A percentile compares a stretch with the other conserved stretches of the same genome.
Conservation (phyloP, 768 basidiomycete genomes). For the Leccinum rimulosum region DNA sequence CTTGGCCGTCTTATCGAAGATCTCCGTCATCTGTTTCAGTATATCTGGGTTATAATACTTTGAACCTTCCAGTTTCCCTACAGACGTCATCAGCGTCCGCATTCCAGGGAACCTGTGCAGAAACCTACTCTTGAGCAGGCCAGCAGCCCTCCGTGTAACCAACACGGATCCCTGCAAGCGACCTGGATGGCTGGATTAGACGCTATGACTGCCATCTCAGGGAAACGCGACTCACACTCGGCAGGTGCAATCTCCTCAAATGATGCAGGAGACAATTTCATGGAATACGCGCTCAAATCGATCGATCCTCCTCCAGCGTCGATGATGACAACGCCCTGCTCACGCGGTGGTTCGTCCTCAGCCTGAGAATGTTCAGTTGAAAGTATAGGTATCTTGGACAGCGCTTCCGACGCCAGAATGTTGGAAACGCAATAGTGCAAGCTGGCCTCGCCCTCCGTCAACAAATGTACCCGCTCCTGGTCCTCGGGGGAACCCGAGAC, state of each 20-base stretch:
- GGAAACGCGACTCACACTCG: slow-evolving; percentile 28
- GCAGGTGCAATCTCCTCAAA: slow-evolving; percentile 39
- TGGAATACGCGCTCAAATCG: slow-evolving; percentile 42
- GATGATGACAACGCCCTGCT: slow-evolving; percentile 41
- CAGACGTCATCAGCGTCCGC: not conserved
- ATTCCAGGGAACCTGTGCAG: not conserved
- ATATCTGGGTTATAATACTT: slow-evolving; percentile 32
- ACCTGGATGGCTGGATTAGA: slow-evolving; percentile 26
- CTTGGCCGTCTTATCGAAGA: slow-evolving; percentile 41
- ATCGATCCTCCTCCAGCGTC: slow-evolving; percentile 51
- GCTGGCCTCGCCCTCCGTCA: slow-evolving; percentile 67
- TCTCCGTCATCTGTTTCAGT: slow-evolving; percentile 35
- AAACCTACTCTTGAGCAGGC: slow-evolving; percentile 27
- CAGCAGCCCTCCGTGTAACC: slow-evolving; percentile 36
- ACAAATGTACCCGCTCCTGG: slow-evolving; percentile 46
- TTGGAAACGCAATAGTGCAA: slow-evolving; percentile 54
- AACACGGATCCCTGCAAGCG: slow-evolving; percentile 40
- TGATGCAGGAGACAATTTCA: slow-evolving; percentile 37
- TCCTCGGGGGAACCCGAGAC: slow-evolving; percentile 39
- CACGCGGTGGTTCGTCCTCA: slow-evolving; percentile 22
- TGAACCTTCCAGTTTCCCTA: slow-evolving; percentile 33
- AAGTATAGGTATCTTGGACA: slow-evolving; percentile 19
- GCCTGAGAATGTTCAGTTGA: slow-evolving; percentile 12
- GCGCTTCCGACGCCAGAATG: slow-evolving; percentile 38
- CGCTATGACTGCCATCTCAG: not conserved